Conservation (phyloP, 805 yeast genomes). For the Jamesozyma rosinii region DNA sequence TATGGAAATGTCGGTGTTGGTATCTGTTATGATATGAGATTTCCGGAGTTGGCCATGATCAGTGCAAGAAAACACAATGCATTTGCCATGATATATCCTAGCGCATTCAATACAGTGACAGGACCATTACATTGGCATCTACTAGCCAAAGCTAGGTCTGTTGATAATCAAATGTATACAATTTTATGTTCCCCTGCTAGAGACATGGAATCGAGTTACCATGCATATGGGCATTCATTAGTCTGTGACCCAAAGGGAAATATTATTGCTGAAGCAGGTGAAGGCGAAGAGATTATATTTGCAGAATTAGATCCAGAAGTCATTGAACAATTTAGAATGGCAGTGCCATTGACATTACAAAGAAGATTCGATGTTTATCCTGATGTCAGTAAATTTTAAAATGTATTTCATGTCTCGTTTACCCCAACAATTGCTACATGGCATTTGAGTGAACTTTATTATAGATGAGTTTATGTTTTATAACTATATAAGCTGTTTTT, state of each 20-base stretch:
- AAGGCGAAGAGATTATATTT: slow-evolving; percentile 64
- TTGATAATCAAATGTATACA: slow-evolving; percentile 65
- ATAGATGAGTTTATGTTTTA: no score
- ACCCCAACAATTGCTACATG: no score
- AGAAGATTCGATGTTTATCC: slow-evolving; percentile 55
- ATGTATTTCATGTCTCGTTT: no score
- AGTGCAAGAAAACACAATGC: slow-evolving; percentile 55
- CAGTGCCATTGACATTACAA: slow-evolving; percentile 62
- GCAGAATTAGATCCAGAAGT: slow-evolving; percentile 61
- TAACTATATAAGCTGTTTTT: no score
- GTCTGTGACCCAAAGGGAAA: slow-evolving; percentile 57
- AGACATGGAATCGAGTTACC: slow-evolving; percentile 49
- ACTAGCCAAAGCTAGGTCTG: slow-evolving; percentile 62
- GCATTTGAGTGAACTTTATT: not conserved
- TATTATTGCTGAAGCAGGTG: slow-evolving; percentile 63
- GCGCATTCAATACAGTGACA: slow-evolving; percentile 76
- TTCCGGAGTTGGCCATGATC: slow-evolving; percentile 65
- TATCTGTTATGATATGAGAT: slow-evolving; percentile 74
- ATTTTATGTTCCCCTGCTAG: slow-evolving; percentile 85
- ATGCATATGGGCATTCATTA: slow-evolving; percentile 59
- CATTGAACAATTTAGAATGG: slow-evolving; percentile 48
- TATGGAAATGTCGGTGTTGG: slow-evolving; percentile 57
- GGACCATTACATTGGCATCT: slow-evolving; percentile 81
- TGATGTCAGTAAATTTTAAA: slow-evolving; percentile 19
- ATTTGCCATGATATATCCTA: slow-evolving; percentile 73